Base-by-base conservation (phyloP, 768 basidiomycete species). In the Punctularia strigosozonata region DNA sequence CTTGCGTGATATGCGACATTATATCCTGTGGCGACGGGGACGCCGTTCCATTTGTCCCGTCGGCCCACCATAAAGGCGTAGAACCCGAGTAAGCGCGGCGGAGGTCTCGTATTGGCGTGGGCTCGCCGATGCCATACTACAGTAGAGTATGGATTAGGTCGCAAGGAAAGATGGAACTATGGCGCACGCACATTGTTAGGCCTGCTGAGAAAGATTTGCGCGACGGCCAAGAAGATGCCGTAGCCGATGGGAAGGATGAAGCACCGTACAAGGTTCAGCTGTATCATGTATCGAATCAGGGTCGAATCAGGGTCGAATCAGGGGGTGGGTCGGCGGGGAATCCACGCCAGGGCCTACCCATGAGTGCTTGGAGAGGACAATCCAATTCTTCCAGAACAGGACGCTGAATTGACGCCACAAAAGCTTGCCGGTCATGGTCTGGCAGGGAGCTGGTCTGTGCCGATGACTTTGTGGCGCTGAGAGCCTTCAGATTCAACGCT, bases 311-410 rank as follows among this genome's bases (percentile, higher is more conserved):
- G n/a, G 21, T 51, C 33, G 31, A n/a, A 18, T 36, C 3, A 18
- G 31, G n/a, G 23, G 40, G 25, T 26, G 28, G 40, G 32, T 32
- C 18, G 31, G 14, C 33, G 25, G 13, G 24, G 36, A 22, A 3
- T 25, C 3, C 14, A 18, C 5, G 2, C 5, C 20, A 14, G 24
- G 18, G 63, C 77, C 52, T 49, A 81, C 79, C 51, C 78, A 55
- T 37, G 75, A 68, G 54, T 79, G 76, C 50, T 73, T 79, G 18
- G 69, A 74, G 21, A 82, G 61, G 1, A 80, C 64, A 31, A 83
- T 80, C 77, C 76, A 80, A 46, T 83, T 83, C 63, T 84, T 84
- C 71, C 74, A 69, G 40, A 72, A 68, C 17, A 84, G 56, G 2
- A 71, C 73, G 3, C 57, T 54, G 40, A 78, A 68, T 58, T 84